phyloP scores from a whole-genome alignment of 2,329 filamentous ascomycete genomes.

The Emydomyces testavorans region DNA sequence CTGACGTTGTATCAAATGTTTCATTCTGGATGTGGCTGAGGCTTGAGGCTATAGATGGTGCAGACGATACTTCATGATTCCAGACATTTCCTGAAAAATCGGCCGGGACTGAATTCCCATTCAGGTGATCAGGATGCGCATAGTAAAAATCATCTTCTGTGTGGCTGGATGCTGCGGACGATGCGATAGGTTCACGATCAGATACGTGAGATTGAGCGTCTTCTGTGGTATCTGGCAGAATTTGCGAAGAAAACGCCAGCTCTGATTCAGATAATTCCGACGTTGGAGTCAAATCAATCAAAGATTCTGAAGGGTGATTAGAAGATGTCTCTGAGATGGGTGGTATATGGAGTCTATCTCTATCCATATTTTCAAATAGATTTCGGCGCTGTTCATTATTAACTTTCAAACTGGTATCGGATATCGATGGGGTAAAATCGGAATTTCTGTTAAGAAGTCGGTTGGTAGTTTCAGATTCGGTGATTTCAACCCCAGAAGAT shows the following conservation, averaged over 20 bases:
- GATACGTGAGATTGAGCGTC: constrained; percentile 17
- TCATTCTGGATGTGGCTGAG: constrained; percentile 30
- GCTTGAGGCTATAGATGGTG: constrained; percentile 29
- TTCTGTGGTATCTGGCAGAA: constrained; percentile 10
- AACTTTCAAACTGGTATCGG: constrained; percentile 16
- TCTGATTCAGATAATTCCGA: constrained; percentile 17
- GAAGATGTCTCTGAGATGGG: constrained; percentile 25
- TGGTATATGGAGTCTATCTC: constrained; percentile 21
- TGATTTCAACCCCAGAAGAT: constrained; percentile 31
- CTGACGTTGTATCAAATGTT: constrained; percentile 22
- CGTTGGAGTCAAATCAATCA: constrained; percentile 38
- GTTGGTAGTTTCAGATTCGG: constrained; percentile 20
- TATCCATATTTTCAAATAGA: constrained; percentile 17
- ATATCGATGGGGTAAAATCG: constrained; percentile 14
- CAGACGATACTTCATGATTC: constrained; percentile 21
- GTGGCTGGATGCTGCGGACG: constrained; percentile 17
- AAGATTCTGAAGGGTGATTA: constrained; percentile 33
- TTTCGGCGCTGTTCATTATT: constrained; percentile 15
- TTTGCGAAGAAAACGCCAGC: not conserved
- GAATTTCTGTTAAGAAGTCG: constrained; percentile 17
- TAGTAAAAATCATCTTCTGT: constrained; percentile 29
- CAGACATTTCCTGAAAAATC: constrained; percentile 1
- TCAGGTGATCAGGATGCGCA: constrained; percentile 22
- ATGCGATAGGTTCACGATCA: constrained; percentile 21
- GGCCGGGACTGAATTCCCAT: not conserved